phyloP scores from a whole-genome alignment of 2,329 filamentous ascomycete genomes.

The Ceratocystis lukuohia region DNA sequence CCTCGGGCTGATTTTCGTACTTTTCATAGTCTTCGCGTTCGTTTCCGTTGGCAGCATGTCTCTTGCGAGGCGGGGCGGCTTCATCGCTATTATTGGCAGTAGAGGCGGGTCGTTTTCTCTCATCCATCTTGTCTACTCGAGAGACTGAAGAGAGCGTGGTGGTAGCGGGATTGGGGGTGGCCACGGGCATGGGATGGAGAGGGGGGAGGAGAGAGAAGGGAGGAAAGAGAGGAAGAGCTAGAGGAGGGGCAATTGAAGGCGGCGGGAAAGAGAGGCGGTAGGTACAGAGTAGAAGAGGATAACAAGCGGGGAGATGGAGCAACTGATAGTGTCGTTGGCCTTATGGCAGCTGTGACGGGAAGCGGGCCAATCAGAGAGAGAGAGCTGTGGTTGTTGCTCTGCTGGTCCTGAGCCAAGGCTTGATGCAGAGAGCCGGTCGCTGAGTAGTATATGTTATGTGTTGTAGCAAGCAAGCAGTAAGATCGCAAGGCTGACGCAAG shows the following conservation, averaged over 20 bases:
- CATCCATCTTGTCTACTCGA: constrained; percentile 70
- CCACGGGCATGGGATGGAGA: constrained; percentile 76
- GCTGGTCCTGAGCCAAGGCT: too few relatives aligned
- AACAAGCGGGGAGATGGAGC: too few relatives aligned
- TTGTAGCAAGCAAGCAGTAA: background rate
- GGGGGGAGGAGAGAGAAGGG: constrained; percentile 15
- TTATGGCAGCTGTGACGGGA: background rate
- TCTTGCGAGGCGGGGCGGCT: constrained; percentile 77
- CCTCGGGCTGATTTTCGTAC: constrained; percentile 42
- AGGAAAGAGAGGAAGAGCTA: background rate
- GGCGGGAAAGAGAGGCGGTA: too few relatives aligned
- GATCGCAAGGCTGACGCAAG: background rate
- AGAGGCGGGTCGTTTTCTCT: constrained; percentile 83
- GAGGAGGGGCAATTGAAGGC: background rate
- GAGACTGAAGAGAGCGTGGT: constrained; percentile 63
- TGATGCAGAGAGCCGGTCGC: too few relatives aligned
- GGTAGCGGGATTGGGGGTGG: constrained; percentile 53
- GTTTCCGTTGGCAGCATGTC: constrained; percentile 76
- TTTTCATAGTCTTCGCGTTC: constrained; percentile 42
- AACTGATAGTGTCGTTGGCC: too few relatives aligned
- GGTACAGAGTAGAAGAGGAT: too few relatives aligned
- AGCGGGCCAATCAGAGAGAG: background rate
- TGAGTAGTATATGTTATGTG: background rate
- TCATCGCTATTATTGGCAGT: constrained; percentile 62
- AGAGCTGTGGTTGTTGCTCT: background rate